Evolutionary conservation across 768 basidiomycete genomes (phyloP), one percentile per base, ranked within the genome.

Genomic region (Lactifluus echinatus): DNA sequence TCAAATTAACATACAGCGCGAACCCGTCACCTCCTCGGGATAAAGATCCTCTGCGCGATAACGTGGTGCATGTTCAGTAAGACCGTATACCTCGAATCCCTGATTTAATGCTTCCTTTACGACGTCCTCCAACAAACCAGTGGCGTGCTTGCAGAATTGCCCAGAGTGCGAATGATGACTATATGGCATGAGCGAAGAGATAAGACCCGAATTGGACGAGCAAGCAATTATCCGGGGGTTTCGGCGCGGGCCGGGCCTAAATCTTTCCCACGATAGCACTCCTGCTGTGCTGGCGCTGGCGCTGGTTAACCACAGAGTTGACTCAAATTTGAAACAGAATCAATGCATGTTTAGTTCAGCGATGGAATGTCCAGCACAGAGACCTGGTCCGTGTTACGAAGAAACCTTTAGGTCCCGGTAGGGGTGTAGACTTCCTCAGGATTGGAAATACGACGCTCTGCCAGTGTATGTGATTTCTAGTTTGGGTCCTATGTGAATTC

Each of bases 101-200:
- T 87, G 80, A 7, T 73, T 68, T 55, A 95, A 85, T 34, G 95
- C 94, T 63, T 87, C 86, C 17, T 75, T 67, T 3, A 96, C 87
- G 15, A 93, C 85, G 4, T 89, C 82, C 65, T 93, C 85, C 37
- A 99, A 76, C 1, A 76, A 73, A 7, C 93, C 93, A 12, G 76
- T 74, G 2, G 92, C 95, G 67, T 97, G 94, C 62, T 82, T 85
- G 75, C 94, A 95, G 72, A 93, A 95, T 66, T 94, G 85, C 29
- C 93, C 93, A 0, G 91, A 95, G 66, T 96, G 93, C 19, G 89
- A 92, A 70, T 93, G 92, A 67, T 91, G 90, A 66, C 85, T 88
- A 65, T 81, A 74, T 57, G 84, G 85, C 81, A 82, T 82, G 48
- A 29, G 21, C 17, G 15, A 42, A 40, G n/a, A n/a, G n/a, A n/a